phyloP scores from a whole-genome alignment of 164 flowering plant species.

The Sedum album region DNA sequence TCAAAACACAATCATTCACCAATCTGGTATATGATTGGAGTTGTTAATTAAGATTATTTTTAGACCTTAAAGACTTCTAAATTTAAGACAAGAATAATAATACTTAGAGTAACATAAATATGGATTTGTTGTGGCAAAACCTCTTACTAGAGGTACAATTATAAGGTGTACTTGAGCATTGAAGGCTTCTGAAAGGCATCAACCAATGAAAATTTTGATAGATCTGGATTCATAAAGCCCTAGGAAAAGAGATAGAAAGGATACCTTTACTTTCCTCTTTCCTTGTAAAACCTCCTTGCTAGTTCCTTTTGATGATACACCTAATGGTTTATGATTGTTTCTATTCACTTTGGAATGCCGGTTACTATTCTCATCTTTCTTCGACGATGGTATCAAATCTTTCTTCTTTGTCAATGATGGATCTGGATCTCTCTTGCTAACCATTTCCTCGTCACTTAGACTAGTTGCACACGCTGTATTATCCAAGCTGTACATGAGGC shows the following conservation, averaged over 20 bases:
- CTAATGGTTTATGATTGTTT: constrained; percentile 17
- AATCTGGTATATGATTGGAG: neutral
- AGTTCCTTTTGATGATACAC: constrained; percentile 23
- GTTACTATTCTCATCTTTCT: constrained; percentile 28
- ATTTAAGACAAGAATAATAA: neutral
- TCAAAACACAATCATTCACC: neutral
- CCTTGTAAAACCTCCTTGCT: constrained; percentile 28
- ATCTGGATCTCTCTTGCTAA: constrained; percentile 7
- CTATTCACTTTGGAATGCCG: constrained; percentile 19
- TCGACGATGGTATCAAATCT: neutral
- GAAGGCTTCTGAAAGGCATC: neutral
- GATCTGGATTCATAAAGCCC: neutral
- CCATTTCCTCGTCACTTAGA: neutral
- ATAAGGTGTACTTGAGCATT: neutral
- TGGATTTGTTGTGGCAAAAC: neutral
- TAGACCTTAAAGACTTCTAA: neutral
- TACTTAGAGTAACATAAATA: neutral
- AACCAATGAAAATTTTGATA: neutral
- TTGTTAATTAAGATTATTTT: neutral
- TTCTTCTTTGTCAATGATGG: neutral
- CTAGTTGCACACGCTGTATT: neutral
- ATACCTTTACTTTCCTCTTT: constrained; percentile 58
- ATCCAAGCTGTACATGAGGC: neutral
- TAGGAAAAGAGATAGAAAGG: neutral
- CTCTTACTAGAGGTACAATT: neutral